Conservation (phyloP, 2,329 filamentous ascomycete species). For the Coleophoma crateriformis region DNA sequence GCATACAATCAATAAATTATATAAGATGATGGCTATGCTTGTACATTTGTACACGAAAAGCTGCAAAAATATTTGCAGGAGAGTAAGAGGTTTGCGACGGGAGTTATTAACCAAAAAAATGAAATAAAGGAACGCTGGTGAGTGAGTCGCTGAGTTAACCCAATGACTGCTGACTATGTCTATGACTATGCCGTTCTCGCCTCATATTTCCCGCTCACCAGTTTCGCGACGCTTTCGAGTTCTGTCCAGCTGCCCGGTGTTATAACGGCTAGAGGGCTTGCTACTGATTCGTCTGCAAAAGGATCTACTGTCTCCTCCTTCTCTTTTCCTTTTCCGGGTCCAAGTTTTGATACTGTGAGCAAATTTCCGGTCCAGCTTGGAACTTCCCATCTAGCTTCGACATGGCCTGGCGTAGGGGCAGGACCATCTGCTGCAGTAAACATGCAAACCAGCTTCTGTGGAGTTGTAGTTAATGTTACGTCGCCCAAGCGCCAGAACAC, state of each 20-base stretch:
- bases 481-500: conserved; percentile 80
- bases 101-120: no score
- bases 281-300: conserved; percentile 58
- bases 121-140: no score
- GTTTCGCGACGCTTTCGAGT: conserved; percentile 59
- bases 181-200: conserved; percentile 28
- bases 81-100: no score
- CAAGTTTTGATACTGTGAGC: conserved; percentile 57
- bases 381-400: conserved; percentile 82
- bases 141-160: no score
- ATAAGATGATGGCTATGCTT: not conserved
- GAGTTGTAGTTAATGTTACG: conserved; percentile 56
- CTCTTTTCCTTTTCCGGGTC: conserved; percentile 40
- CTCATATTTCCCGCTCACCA: conserved; percentile 74
- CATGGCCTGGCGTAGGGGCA: conserved; percentile 65
- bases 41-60: not conserved
- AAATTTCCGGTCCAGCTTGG: conserved; percentile 43
- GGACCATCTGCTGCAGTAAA: conserved; percentile 68
- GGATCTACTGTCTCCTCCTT: conserved; percentile 49
- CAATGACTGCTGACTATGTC: no score
- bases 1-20: not conserved
- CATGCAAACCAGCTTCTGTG: conserved; percentile 76
- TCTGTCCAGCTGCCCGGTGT: conserved; percentile 52
- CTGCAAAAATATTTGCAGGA: no score
- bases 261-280: conserved; percentile 24